Conservation (phyloP, 2,329 filamentous ascomycete genomes). For the Colletotrichum noveboracense region DNA sequence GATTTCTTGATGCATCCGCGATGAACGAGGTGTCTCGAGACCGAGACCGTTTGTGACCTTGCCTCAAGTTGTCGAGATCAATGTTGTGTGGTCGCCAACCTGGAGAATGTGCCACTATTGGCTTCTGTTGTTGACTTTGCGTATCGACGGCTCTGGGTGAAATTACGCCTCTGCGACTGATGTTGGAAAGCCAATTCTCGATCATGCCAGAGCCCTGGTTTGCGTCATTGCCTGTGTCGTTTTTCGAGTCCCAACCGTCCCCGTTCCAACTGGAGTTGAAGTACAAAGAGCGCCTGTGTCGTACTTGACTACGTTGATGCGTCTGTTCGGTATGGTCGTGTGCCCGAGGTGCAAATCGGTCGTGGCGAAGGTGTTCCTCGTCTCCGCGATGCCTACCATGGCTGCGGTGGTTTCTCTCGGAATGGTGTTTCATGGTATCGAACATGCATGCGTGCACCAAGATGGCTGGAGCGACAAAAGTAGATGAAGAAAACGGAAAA, state of each 20-base stretch:
- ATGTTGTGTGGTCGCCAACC: constrained; percentile 1
- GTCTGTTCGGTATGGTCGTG: background rate
- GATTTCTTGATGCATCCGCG: background rate
- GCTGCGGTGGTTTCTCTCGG: background rate
- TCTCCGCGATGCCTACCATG: background rate
- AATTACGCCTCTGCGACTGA: background rate
- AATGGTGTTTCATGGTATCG: background rate
- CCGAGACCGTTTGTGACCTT: background rate
- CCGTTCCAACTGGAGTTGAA: background rate
- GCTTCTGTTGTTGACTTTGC: background rate
- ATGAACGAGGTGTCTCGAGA: constrained; percentile 22
- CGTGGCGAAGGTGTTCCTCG: background rate
- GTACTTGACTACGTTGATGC: background rate
- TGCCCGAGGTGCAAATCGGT: background rate
- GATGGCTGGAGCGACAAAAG: background rate
- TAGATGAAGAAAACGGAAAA: background rate
- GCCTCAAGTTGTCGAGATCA: background rate
- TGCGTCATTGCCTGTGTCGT: background rate
- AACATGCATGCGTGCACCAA: background rate
- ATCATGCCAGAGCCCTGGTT: background rate
- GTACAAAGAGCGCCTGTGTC: background rate
- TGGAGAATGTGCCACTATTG: background rate
- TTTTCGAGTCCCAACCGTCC: background rate
- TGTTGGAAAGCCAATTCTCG: constrained; percentile 7
- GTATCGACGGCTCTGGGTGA: background rate